Percentiles rank a stretch among this genome's conserved stretches.
Conservation (phyloP, 208 protist species). For the Acanthamoeba quina region DNA sequence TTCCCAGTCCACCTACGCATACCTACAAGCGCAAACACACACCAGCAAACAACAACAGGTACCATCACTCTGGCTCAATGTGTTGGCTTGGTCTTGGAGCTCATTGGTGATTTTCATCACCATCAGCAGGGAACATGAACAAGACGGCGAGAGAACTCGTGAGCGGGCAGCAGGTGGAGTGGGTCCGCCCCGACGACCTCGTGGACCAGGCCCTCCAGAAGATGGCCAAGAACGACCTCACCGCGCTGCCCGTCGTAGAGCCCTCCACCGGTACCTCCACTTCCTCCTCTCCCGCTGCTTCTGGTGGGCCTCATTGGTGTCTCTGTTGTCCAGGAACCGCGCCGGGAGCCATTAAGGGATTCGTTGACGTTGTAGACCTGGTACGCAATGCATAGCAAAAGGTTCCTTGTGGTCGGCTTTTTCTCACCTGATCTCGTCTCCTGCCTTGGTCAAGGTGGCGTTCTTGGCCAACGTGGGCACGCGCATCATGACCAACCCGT, state of each 20-base stretch:
- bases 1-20: too few relatives aligned
- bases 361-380: slow-evolving; percentile 18
- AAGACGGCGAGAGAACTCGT: slow-evolving; percentile 9
- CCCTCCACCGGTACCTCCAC: not conserved
- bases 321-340: not conserved
- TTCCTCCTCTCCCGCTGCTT: not conserved
- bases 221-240: slow-evolving; percentile 12
- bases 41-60: too few relatives aligned
- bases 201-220: slow-evolving; percentile 49
- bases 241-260: not conserved
- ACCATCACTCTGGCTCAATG: too few relatives aligned
- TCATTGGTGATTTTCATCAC: not conserved
- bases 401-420: not conserved
- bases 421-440: not conserved
- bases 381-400: not conserved
- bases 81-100: too few relatives aligned
- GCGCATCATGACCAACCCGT: slow-evolving; percentile 35
- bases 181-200: not conserved
- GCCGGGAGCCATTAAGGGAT: not conserved
- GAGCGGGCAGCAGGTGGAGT: not conserved
- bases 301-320: not conserved
- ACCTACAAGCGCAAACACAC: too few relatives aligned
- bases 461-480: slow-evolving; percentile 26
- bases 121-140: slow-evolving; percentile 1
- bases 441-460: not conserved